Evolutionary conservation across 2,329 filamentous ascomycete species (phyloP).

Genomic region (Mycocentrospora acerina): DNA sequence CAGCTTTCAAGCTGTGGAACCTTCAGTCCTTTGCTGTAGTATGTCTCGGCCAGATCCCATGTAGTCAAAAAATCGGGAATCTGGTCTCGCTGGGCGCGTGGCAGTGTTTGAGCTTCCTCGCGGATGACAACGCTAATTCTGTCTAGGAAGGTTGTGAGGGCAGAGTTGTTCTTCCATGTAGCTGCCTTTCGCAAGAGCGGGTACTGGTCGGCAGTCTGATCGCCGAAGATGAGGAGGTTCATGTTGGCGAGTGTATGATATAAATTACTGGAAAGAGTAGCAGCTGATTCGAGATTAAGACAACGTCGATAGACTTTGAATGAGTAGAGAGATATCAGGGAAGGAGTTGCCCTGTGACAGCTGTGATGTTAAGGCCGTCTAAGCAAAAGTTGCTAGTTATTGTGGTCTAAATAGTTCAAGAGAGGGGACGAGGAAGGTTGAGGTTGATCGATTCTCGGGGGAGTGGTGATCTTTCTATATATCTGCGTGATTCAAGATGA

Average conservation of each 20-base stretch:
- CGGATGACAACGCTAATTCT: constrained; percentile 59
- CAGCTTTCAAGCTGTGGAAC: constrained; percentile 65
- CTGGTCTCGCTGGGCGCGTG: constrained; percentile 57
- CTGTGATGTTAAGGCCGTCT: constrained; percentile 10
- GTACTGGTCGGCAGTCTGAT: constrained; percentile 70
- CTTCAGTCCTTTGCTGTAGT: constrained; percentile 59
- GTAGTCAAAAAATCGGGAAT: constrained; percentile 65
- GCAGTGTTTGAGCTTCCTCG: constrained; percentile 61
- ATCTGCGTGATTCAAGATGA: constrained; percentile 3
- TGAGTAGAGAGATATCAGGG: constrained; percentile 7
- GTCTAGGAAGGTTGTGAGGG: constrained; percentile 64
- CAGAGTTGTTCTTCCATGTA: constrained; percentile 55
- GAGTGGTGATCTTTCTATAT: constrained; percentile 42
- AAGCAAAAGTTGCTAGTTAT: constrained; percentile 11
- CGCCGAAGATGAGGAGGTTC: constrained; percentile 66
- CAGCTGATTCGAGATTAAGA: constrained; percentile 2
- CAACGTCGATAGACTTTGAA: neutral
- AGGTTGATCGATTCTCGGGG: constrained; percentile 20
- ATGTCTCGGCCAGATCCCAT: constrained; percentile 65
- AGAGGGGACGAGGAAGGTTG: constrained; percentile 27
- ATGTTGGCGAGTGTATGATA: constrained; percentile 37
- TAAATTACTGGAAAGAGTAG: constrained; percentile 14
- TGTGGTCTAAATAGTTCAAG: constrained; percentile 23
- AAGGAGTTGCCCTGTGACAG: too few species aligned
- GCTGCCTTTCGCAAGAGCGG: constrained; percentile 57